Percentiles rank a stretch among this genome's conserved stretches.
Conservation (phyloP, 2,329 filamentous ascomycete species). For the Ophiostoma angusticollis region DNA sequence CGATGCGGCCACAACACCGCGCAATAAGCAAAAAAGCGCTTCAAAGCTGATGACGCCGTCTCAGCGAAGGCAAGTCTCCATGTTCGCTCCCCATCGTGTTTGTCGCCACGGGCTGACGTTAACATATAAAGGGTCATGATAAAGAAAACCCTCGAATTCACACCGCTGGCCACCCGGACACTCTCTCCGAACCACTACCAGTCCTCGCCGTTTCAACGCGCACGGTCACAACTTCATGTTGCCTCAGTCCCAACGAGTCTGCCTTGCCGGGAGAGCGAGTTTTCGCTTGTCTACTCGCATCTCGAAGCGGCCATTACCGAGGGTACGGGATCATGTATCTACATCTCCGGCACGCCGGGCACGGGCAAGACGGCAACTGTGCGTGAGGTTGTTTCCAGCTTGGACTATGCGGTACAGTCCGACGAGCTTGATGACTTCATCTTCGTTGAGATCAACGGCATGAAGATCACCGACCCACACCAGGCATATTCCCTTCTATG, state of each 20-base stretch:
- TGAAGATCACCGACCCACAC: conserved; percentile 98
- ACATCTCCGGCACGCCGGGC: conserved; percentile 96
- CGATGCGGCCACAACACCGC: conserved; percentile 35
- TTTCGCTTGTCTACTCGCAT: conserved; percentile 82
- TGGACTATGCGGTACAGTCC: conserved; percentile 74
- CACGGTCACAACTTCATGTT: conserved; percentile 79
- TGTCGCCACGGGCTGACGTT: too few species aligned
- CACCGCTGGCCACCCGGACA: conserved; percentile 77
- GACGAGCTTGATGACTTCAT: conserved; percentile 98
- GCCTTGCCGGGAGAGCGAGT: conserved; percentile 85
- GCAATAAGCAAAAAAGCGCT: conserved; percentile 36
- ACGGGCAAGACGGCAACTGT: conserved; percentile 97
- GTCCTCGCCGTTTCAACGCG: conserved; percentile 81
- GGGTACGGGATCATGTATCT: conserved; percentile 89
- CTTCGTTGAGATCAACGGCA: conserved; percentile 98
- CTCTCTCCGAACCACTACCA: conserved; percentile 62
- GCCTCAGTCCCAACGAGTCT: conserved; percentile 81
- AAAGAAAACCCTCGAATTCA: conserved; percentile 89
- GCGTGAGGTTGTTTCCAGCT: conserved; percentile 77
- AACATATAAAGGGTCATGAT: conserved; percentile 46
- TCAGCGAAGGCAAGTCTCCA: conserved; percentile 25
- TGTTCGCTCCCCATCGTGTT: too few species aligned
- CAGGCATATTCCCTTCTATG: conserved; percentile 91
- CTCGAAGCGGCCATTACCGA: conserved; percentile 89
- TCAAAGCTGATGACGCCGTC: conserved; percentile 30